Percentiles rank a stretch among this genome's conserved stretches.
Evolutionary conservation across 805 yeast genomes (phyloP).

Genomic region (Cyberlindnera mycetangii): DNA sequence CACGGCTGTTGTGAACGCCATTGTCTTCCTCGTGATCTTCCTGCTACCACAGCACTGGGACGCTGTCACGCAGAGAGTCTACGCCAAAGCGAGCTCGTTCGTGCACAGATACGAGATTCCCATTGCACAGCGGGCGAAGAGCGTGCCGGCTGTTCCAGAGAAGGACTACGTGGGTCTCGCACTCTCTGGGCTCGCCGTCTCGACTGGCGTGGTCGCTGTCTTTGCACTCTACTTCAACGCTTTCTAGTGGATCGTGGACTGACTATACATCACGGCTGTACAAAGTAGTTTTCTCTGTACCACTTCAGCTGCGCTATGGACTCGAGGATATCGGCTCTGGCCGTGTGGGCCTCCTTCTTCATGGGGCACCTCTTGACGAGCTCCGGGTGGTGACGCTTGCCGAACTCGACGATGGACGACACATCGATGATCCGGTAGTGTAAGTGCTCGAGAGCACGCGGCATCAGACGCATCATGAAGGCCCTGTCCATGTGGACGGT

Average conservation of each 20-base stretch:
- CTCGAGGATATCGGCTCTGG: constrained; percentile 82
- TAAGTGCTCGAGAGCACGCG: constrained; percentile 48
- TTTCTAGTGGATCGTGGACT: constrained; percentile 7
- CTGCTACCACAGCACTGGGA: constrained; percentile 31
- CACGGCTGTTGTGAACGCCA: constrained; percentile 22
- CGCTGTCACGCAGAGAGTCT: constrained; percentile 7
- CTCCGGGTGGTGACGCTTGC: constrained; percentile 70
- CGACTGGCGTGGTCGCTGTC: constrained; percentile 16
- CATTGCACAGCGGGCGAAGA: constrained; percentile 18
- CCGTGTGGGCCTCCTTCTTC: constrained; percentile 78
- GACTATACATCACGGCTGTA: constrained; percentile 11
- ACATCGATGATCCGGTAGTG: constrained; percentile 89
- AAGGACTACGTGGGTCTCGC: constrained; percentile 16
- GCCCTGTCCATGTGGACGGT: constrained; percentile 88
- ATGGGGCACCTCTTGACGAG: constrained; percentile 55
- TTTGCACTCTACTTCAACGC: constrained; percentile 24
- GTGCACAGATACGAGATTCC: constrained; percentile 18
- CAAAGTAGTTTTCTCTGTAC: constrained; percentile 66
- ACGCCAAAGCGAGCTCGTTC: background rate
- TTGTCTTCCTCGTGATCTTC: constrained; percentile 25
- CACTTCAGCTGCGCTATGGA: constrained; percentile 81
- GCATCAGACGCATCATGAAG: constrained; percentile 82
- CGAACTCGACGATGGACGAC: constrained; percentile 78
- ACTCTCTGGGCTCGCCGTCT: constrained; percentile 9
- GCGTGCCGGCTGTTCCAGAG: background rate